Base-by-base conservation (phyloP, 169 alveolate species). In the Cyclospora cayetanensis region DNA sequence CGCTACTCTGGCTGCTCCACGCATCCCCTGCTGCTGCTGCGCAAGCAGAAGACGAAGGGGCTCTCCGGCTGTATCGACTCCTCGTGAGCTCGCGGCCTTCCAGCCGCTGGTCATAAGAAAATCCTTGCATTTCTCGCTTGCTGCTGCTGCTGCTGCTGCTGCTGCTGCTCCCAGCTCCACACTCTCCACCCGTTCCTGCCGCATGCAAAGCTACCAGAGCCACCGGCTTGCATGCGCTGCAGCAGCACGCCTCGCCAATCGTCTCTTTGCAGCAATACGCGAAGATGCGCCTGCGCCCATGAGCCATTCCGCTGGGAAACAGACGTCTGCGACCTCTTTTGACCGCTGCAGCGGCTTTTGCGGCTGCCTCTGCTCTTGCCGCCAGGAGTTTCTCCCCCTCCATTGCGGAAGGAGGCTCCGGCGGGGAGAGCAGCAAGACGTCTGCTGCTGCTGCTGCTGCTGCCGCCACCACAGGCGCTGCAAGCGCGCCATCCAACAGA, bases 361-460 rank as follows among this genome's bases (percentile, higher is more conserved):
- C 52, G 43, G 88, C 88, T 80, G n/a, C n/a, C n/a, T n/a, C n/a
- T n/a, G 60, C 60, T 7, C 22, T n/a, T 50, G 63, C 22, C 22
- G 0, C 63, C 63, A 50, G 63, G 27, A 18, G 63, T 50, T 2
- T 1, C 63, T 18, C 63, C 22, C 22, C 27, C 63, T n/a, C 27
- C 63, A 50, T 50, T n/a, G n/a, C n/a, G 22, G 12, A 50, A 53
- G 9, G 60, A 46, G 7, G 42, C 0, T 37, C 90, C 7, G 25
- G n/a, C 52, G 90, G 39, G 35, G 90, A 35, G 35, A 80, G 90
- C 11, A 80, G 53, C 60, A 80, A 15, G 15, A 12, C 76, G 31
- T 80, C 43, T n/a, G 90, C 90, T 53, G 90, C 74, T 9, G 90
- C 90, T 46, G 89, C 89, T 29, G 77, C 53, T 52, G 90, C 90